Evolutionary conservation across 805 yeast genomes (phyloP), one percentile per base, ranked within the genome.

Genomic region (Wickerhamiella brachini): DNA sequence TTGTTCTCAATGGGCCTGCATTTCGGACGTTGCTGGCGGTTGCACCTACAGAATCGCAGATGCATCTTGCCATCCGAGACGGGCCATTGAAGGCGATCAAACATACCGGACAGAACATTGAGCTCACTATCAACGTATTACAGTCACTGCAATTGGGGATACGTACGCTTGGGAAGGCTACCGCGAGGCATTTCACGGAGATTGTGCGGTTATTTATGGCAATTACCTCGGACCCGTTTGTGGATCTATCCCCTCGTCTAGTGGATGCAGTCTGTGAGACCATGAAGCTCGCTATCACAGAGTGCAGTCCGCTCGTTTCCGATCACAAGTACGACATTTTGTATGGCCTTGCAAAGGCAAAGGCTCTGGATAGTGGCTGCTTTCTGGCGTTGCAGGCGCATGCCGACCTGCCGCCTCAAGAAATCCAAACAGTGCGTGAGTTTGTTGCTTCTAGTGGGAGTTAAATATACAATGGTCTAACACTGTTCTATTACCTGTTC

Each of bases 11-110:
- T 5, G 44, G 54, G n/a, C 52, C 67, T 52, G 72, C 79, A 42
- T 68, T 67, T n/a, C 66, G 64, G 2, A 76, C 75, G 44, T 72
- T 65, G 53, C 68, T 68, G 50, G 72, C 66, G 47, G 71, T 70
- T 3, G 76, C 64, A n/a, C n/a, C 47, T 5, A 41, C 49, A 1
- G 42, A 48, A 12, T 17, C 31, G 38, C 44, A 49, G 15, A 44
- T 23, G 37, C 53, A 63, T 47, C 49, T 41, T 26, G 44, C 64
- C 8, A 54, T 66, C 39, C 46, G 61, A n/a, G 57, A 58, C 18
- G 68, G 67, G 12, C 50, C 59, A 2, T 31, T 66, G 17, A 52
- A 55, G 20, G 60, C 62, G 1, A 51, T 64, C 39, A 21, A 53
- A n/a, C 58, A 59, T 29, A 43, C 63, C 13, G 45, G 53, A 8